These are phyloP conservation scores for Usnea hakonensis DNA, from an alignment of 495 filamentous ascomycete species.

Conservation along the genomic window DNA sequence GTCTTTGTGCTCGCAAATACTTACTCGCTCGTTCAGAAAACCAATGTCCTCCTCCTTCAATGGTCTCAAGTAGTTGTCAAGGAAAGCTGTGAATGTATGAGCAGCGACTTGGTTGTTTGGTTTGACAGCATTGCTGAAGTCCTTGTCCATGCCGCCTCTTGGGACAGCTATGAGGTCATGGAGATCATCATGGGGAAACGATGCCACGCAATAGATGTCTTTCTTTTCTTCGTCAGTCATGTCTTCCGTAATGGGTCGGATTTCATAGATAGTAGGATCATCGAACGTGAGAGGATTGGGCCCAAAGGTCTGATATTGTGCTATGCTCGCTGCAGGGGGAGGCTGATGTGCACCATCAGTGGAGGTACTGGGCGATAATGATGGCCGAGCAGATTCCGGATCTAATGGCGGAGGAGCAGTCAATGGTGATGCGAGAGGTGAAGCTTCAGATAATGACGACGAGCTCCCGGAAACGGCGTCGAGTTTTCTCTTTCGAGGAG, in stretches of 20 bases:
- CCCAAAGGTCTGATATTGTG: constrained; percentile 76
- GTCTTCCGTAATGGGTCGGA: constrained; percentile 59
- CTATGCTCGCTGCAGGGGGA: constrained; percentile 64
- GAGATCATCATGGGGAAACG: constrained; percentile 74
- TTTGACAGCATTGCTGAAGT: constrained; percentile 83
- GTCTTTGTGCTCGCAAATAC: constrained; percentile 11
- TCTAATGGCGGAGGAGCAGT: constrained; percentile 32
- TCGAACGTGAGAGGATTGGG: constrained; percentile 85
- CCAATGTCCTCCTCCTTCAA: constrained; percentile 92
- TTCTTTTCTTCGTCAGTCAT: constrained; percentile 77
- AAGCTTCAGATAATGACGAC: constrained; percentile 53
- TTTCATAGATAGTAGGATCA: constrained; percentile 92
- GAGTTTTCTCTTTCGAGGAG: constrained; percentile 37
- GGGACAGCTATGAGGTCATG: constrained; percentile 66
- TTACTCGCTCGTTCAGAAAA: constrained; percentile 74
- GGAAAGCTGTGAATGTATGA: constrained; percentile 76
- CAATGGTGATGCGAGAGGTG: constrained; percentile 43
- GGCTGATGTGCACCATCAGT: constrained; percentile 64
- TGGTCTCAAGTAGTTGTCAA: constrained; percentile 84
- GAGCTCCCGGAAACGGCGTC: constrained; percentile 55
- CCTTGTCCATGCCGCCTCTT: constrained; percentile 66
- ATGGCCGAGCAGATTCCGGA: constrained; percentile 44
- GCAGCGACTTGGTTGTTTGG: constrained; percentile 88
- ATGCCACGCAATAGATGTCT: constrained; percentile 77
- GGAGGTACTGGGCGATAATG: constrained; percentile 51